Base-by-base conservation (phyloP, 345 rosid species). In the Lepidium aucheri region DNA sequence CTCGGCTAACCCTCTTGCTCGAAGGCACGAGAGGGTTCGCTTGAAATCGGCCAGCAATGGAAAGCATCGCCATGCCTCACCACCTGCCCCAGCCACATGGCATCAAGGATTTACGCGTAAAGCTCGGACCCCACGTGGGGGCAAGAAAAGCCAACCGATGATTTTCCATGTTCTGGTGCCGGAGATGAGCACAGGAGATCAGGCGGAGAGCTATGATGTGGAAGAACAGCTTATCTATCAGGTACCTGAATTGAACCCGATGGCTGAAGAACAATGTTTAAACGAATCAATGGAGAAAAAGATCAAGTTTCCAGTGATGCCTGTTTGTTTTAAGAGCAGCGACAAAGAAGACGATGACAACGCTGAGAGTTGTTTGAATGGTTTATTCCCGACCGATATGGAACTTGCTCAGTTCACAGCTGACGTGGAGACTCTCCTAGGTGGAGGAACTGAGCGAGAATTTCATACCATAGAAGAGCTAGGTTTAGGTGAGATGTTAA, bases 361-460 rank as follows among this genome's bases (percentile, higher is more conserved):
- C 59, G 53, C 33, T 18, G 77, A 74, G 2, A 67, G 74, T 55
- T 74, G 69, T 74, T 47, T 67, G 11, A 74, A 74, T 57, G 87
- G 89, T 63, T 75, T 86, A 42, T 83, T 84, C 17, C 97, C 90
- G 1, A 79, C 97, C 5, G 96, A 90, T 14, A 78, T 68, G 84
- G 99, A 93, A 22, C 85, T 90, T 7, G 99, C 86, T 2, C 90
- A 88, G 61, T 93, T 93, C 68, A 85, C 88, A 1, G 95, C 97
- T 9, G 89, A 93, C 38, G 94, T 93, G 44, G 95, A 93, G 82
- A 86, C 79, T 70, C 74, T 93, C 67, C 85, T 93, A 0, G 97
- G 98, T 4, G 82, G 85, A 58, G 96, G 87, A 6, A 76, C 79
- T 5, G 95, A 88, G 20, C 62, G 78, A 14, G 89, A 88, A 60